Conservation (phyloP, 2,329 filamentous ascomycete genomes). For the Cladobotryum mycophilum region DNA sequence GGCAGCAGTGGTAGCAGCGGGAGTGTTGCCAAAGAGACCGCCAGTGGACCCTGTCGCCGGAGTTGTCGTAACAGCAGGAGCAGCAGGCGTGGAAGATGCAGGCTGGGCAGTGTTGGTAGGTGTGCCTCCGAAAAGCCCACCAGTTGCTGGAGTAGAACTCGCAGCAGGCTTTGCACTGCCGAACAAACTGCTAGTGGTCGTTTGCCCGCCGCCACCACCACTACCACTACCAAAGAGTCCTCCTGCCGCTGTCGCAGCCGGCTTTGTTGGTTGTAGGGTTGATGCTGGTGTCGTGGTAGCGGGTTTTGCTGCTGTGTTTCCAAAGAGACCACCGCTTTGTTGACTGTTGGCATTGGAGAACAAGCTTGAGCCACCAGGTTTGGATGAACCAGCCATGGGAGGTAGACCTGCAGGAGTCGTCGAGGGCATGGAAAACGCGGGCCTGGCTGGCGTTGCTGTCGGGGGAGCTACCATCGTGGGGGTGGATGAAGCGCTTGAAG, state of each 20-base stretch:
- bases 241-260: conserved; percentile 14
- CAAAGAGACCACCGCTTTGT: conserved; percentile 21
- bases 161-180: conserved; percentile 19
- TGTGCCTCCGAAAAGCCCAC: conserved; percentile 22
- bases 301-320: conserved; percentile 17
- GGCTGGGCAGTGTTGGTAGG: conserved; percentile 15
- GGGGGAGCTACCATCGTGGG: conserved; percentile 16
- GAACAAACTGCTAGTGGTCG: conserved; percentile 18
- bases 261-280: conserved; percentile 11
- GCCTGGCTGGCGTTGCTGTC: conserved; percentile 38
- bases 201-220: conserved; percentile 15
- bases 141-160: conserved; percentile 14
- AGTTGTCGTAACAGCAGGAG: conserved; percentile 26
- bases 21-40: conserved; percentile 28
- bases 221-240: conserved; percentile 24
- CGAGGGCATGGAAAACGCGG: conserved; percentile 41
- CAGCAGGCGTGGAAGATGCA: conserved; percentile 20
- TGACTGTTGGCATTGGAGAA: conserved; percentile 10
- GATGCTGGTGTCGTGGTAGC: conserved; percentile 10
- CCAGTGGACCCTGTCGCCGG: conserved; percentile 29
- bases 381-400: conserved; percentile 29
- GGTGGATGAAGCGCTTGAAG: conserved; percentile 4
- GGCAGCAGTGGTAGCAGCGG: conserved; percentile 19
- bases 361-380: conserved; percentile 16
- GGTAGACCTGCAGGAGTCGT: conserved; percentile 53